Base-by-base conservation (phyloP, 2,329 filamentous ascomycete genomes). In the Colletotrichum sp. region DNA sequence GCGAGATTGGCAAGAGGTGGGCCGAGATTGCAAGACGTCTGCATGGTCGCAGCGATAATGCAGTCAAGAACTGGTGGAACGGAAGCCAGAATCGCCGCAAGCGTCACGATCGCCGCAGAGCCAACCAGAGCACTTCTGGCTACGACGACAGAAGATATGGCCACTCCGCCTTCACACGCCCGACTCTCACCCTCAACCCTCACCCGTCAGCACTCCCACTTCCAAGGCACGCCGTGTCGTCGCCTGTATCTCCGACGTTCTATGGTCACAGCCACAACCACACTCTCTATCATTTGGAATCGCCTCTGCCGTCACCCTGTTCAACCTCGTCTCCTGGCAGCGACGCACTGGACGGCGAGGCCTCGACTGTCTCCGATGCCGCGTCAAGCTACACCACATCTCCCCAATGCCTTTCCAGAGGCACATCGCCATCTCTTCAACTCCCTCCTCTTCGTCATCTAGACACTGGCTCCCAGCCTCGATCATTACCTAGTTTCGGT, bases 1-100 rank as follows among this genome's bases (percentile, higher is more conserved):
- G 86, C 13, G 90, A 94, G 79, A 92, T 95, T 87, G 96, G 96
- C 77, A 96, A 96, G 87, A 92, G 94, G 72, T 98, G 96, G 96
- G 96, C 96, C 4, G 95, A 98, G 82, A 98, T 98, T 81, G 95
- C 96, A 59, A 91, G 96, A 78, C 89, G 92, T 61, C 89, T 98
- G 24, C 90, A 93, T 70, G 95, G 95, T 78, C 93, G 96, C 81
- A 98, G 96, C 84, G 96, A 98, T 87, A 98, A 98, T 81, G 94
- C 95, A 32, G 95, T 98, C 77, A 98, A 98, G 91, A 98, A 98
- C 85, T 98, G 96, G 95, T 98, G 95, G 95, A 98, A 98, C 82
- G 96, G 96, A 65, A 95, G 94, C 82, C 94, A 96, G 90, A 98
- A 98, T 86, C 92, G 96, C 81, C 90, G 94, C 80, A 90, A 88